Evolutionary conservation across 2,329 filamentous ascomycete species (phyloP), one percentile per base, ranked within the genome.

Genomic region (Rhinocladiella similis): DNA sequence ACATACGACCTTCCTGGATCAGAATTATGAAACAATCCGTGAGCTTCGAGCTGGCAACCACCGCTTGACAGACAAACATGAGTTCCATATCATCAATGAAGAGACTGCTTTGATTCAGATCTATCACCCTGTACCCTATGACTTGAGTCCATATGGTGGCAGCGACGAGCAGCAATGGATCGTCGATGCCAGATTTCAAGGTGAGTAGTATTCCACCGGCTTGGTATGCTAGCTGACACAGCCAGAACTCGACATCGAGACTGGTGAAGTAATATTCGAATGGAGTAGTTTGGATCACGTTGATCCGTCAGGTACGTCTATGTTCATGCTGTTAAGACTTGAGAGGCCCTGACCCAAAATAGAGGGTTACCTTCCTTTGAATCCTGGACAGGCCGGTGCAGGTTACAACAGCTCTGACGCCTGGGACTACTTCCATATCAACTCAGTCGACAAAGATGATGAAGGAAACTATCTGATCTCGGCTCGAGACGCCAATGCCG

Each of bases 351-450:
- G 42, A 54, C 16, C 3, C 9, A 13, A 12, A 16, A 41, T 35
- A 60, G 57, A 54, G 57, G 33, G 38, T 38, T 58, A 54, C 45
- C 51, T 58, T 5, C 56, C 56, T 5, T 39, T 58, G n/a, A 58
- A 58, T 19, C 56, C 56, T 3, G 56, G 50, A 4, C 56, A 58
- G 41, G 72, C 48, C 10, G 53, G 49, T 2, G 47, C 50, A n/a
- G 57, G 58, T 10, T 61, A 54, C 27, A 54, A 51, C 38, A 57
- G 50, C 25, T 53, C 54, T 13, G 50, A 60, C 27, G 55, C 77
- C 1, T 82, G 75, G 72, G 80, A 83, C 63, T 82, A 77, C 65
- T 81, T 82, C 68, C 80, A 82, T 65, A 76, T 83, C 65, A 82
- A 80, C 66, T 78, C 76, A 35, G 71, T 81, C 51, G 77, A 79